Base-by-base conservation (phyloP, 169 alveolate species). In the Babesia caballi region DNA sequence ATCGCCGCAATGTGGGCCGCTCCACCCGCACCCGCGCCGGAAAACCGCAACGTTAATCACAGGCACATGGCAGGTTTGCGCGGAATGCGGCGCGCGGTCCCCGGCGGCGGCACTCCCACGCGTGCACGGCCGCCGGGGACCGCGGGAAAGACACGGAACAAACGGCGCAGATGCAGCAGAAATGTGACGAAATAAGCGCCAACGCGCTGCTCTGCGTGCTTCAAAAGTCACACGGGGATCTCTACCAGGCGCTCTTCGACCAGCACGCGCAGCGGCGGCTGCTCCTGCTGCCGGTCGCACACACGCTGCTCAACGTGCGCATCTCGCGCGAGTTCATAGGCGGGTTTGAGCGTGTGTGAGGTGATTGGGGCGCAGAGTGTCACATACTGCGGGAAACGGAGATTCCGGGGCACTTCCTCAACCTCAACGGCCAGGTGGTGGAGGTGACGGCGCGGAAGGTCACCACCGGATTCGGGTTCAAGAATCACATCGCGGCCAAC, bases 401-500 rank as follows among this genome's bases (percentile, higher is more conserved):
- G n/a, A 38, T 81, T 4, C 61, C 69, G 23, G 40, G 35, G 23
- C 49, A 40, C 49, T 81, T 21, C 35, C 41, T 81, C 32, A 81
- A 69, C 66, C 82, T 54, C 21, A 23, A 56, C 14, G 88, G 88
- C 9, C 83, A 71, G 56, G 74, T 46, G 7, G 78, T 81, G 21
- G 84, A 71, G 30, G 38, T 81, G 30, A 27, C 46, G 5, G 73
- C 33, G 23, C 70, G 52, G 47, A 44, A 63, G 15, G 73, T 81
- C 17, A 47, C 58, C n/a, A 81, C 88, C 32, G 54, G 84, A 4
- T 81, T 53, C 21, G 88, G 88, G 35, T 81, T 81, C 56, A 81
- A 81, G 59, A 71, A 69, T 36, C 73, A 58, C 38, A 54, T 40
- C 19, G 50, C 70, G 2, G 68, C 80, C 2, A 71, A 81, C 54